These are phyloP conservation scores for Epichloe glyceriae DNA, from an alignment of 2,329 filamentous ascomycete genomes.

Conservation along the genomic window DNA sequence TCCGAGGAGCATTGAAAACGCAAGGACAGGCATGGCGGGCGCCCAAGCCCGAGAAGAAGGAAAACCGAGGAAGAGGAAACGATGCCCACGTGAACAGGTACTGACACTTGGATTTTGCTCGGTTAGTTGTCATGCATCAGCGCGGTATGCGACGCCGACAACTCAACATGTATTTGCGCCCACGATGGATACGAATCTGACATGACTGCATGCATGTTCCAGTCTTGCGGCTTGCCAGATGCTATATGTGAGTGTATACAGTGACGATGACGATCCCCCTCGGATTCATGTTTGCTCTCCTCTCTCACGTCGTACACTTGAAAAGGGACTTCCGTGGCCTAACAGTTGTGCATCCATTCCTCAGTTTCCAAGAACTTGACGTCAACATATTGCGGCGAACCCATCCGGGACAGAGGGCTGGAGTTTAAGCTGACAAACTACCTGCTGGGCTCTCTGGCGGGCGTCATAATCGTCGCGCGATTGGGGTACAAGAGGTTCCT, in stretches of 20 bases:
- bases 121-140: slow-evolving; percentile 11
- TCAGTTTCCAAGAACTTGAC: slow-evolving; percentile 10
- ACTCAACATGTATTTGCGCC: slow-evolving; percentile 8
- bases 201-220: slow-evolving; percentile 13
- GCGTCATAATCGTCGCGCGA: slow-evolving; percentile 22
- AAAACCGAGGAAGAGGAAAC: no score
- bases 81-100: no score
- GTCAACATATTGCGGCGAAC: slow-evolving; percentile 11
- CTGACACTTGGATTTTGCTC: neutral
- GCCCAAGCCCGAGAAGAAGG: no score
- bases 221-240: slow-evolving; percentile 6
- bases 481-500: slow-evolving; percentile 16
- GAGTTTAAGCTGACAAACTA: slow-evolving; percentile 18
- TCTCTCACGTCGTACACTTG: no score
- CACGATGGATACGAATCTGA: slow-evolving; percentile 6
- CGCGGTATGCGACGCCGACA: slow-evolving; percentile 4
- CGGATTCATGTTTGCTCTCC: no score
- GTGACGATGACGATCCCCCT: neutral
- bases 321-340: no score
- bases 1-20: neutral
- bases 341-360: no score
- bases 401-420: slow-evolving; percentile 13
- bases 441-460: slow-evolving; percentile 18
- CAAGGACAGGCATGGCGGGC: no score
- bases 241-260: slow-evolving; percentile 3